A percentile compares a stretch with the other conserved stretches of the same genome.
Evolutionary conservation across 768 basidiomycete species (phyloP).

Genomic region (Podaxis pistillaris): DNA sequence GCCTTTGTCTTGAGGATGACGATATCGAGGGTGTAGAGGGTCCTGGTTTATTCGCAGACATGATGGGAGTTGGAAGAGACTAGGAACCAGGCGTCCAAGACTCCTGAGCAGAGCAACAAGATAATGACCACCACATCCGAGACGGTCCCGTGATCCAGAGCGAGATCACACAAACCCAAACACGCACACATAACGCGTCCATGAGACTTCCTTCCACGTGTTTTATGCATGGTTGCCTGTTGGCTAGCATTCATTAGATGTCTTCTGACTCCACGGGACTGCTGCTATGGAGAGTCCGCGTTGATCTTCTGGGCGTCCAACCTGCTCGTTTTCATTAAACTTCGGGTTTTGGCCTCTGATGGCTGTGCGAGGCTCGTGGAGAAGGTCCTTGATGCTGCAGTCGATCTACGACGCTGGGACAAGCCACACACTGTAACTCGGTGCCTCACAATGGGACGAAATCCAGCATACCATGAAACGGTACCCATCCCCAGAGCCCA

Average conservation of each 20-base stretch:
- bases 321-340: not conserved
- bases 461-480: not conserved
- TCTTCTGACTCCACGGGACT: not conserved
- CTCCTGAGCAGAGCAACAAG: conserved; percentile 4
- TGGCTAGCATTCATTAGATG: not conserved
- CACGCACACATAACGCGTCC: conserved; percentile 9
- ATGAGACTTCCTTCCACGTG: not conserved
- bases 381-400: not conserved
- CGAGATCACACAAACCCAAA: conserved; percentile 4
- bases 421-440: not conserved
- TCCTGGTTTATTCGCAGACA: not conserved
- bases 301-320: not conserved
- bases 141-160: conserved; percentile 11
- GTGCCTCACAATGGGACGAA: not conserved
- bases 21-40: not conserved
- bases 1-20: not conserved
- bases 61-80: not conserved
- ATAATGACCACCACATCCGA: conserved; percentile 2
- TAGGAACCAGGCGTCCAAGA: not conserved
- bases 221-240: not conserved
- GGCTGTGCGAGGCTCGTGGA: not conserved
- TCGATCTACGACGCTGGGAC: not conserved
- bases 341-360: not conserved
- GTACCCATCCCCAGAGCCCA: not conserved
- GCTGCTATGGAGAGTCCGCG: not conserved